Base-by-base conservation (phyloP, 2,329 filamentous ascomycete species). In the Talaromyces verruculosus region DNA sequence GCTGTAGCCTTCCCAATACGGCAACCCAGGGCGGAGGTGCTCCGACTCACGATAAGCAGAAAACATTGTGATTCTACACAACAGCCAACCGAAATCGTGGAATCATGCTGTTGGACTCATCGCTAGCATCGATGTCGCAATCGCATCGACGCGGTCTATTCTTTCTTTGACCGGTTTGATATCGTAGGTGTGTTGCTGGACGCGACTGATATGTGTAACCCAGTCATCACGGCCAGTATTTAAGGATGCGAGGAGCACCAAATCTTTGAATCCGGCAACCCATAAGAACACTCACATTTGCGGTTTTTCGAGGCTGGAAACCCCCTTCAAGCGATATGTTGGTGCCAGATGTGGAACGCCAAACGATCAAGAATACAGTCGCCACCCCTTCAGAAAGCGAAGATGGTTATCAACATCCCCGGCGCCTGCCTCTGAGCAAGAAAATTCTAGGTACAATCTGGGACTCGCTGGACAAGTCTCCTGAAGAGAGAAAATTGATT, bases 401-500 rank as follows among this genome's bases (percentile, higher is more conserved):
- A 49, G 45, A 49, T 49, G 45, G 19, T 13, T 11, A 25, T 25
- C 22, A 43, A 19, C 17, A 22, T 49, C 4, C 19, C 19, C 19
- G 15, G 19, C 45, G 45, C 13, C 19, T 25, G 45, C 17, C 60
- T 41, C 60, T 63, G 19, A 39, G 41, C 11, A 63, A 45, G 28
- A 22, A 37, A 33, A 57, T 63, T 30, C 13, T 63, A 35, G 61
- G 33, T n/a, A 63, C 49, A 13, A n/a, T 61, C 5, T 61, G 58
- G 58, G 58, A 61, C n/a, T 47, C 58, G 25, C 58, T 61, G 5
- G 61, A 63, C 30, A 49, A 58, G 25, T 53, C 55, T n/a, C 33
- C 55, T n/a, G 33, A 53, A n/a, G 67, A 85, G 70, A 81, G 80
- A 65, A 76, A 73, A 47, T 78, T 85, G 10, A 76, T 84, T 19